Evolutionary conservation across 805 yeast species (phyloP).

Genomic region (Candida quercuum): DNA sequence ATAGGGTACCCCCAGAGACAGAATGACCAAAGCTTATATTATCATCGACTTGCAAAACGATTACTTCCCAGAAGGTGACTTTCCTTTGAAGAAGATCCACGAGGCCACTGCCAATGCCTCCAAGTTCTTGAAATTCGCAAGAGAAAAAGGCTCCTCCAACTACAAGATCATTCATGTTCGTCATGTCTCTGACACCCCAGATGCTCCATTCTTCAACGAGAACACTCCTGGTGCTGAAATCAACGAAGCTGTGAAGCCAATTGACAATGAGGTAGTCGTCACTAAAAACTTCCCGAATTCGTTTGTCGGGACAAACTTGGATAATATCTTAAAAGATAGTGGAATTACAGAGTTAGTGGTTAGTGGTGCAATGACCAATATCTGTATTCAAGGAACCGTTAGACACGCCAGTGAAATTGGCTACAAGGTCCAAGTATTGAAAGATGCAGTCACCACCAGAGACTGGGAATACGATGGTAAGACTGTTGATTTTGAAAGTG

Average conservation of each 20-base stretch:
- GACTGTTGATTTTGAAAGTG: conserved; percentile 7
- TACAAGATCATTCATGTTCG: conserved; percentile 11
- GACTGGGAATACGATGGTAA: conserved; percentile 14
- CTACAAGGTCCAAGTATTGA: conserved; percentile 9
- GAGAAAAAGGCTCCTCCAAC: conserved; percentile 4
- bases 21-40: conserved; percentile 7
- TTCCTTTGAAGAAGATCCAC: conserved; percentile 9
- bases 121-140: conserved; percentile 8
- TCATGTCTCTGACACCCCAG: conserved; percentile 4
- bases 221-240: conserved; percentile 11
- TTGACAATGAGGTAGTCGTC: conserved; percentile 7
- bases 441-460: conserved; percentile 16
- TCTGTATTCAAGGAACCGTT: conserved; percentile 17
- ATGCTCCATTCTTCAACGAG: conserved; percentile 8
- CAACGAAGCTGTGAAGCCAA: conserved; percentile 7
- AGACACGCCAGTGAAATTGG: conserved; percentile 17
- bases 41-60: conserved; percentile 19
- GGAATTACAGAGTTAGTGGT: conserved; percentile 8
- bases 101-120: conserved; percentile 9
- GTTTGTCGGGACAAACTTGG: conserved; percentile 10
- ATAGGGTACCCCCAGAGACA: background rate
- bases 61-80: conserved; percentile 13
- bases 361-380: conserved; percentile 18
- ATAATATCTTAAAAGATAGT: conserved; percentile 5
- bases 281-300: conserved; percentile 14